These are phyloP conservation scores for Otatea glauca DNA, from an alignment of 176 grass and related monocot genomes.

Conservation along the genomic window DNA sequence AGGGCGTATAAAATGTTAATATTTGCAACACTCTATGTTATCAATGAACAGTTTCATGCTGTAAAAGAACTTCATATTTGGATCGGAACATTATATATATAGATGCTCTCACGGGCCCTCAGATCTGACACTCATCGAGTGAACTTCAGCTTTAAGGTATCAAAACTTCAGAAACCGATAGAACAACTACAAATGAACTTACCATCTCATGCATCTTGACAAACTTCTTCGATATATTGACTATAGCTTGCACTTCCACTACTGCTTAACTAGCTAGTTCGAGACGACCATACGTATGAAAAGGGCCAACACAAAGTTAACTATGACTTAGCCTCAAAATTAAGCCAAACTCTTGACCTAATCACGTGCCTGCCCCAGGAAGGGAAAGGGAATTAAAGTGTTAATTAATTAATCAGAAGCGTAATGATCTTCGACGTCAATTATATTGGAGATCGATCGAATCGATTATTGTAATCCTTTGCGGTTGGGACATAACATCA, in stretches of 20 bases:
- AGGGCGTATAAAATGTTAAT: too few species aligned
- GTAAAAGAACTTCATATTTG: too few species aligned
- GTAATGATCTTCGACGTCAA: conserved; percentile 37
- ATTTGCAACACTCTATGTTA: too few species aligned
- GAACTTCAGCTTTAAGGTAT: too few species aligned
- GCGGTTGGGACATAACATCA: conserved; percentile 33
- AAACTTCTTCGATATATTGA: not conserved
- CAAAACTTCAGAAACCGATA: not conserved
- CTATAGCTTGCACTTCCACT: not conserved
- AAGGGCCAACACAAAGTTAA: not conserved
- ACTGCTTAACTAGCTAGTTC: not conserved
- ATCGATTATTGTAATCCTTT: conserved; percentile 30
- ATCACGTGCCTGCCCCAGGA: not conserved
- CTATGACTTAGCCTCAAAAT: too few species aligned
- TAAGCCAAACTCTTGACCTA: not conserved
- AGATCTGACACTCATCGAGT: too few species aligned
- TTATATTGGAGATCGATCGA: not conserved
- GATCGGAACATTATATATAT: too few species aligned
- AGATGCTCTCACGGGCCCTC: too few species aligned
- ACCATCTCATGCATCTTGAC: not conserved
- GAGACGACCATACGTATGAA: conserved; percentile 10
- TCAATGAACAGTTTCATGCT: too few species aligned
- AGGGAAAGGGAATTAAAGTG: not conserved
- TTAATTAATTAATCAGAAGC: conserved; percentile 15
- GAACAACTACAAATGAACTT: not conserved